phyloP scores from a whole-genome alignment of 345 rosid species.

The Acer campestre region DNA sequence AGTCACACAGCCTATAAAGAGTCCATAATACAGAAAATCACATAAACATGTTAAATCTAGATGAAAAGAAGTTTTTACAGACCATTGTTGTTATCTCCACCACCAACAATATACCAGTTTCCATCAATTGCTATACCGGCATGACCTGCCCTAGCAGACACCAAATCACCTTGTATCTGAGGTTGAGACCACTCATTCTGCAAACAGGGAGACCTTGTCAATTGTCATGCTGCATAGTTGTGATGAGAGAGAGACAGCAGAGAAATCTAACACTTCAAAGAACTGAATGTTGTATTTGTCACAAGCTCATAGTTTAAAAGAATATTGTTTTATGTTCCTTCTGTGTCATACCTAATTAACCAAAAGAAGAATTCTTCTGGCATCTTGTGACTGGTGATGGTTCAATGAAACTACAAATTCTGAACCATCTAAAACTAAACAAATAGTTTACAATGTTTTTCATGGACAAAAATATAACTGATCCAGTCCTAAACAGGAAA shows the following conservation, averaged over 20 bases:
- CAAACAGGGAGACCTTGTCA: conserved; percentile 24
- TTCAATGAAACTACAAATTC: neutral
- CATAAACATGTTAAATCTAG: conserved; percentile 14
- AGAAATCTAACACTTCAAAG: neutral
- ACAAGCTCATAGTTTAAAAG: neutral
- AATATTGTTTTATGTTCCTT: neutral
- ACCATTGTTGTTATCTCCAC: conserved; percentile 97
- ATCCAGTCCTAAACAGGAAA: neutral
- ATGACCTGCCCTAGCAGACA: conserved; percentile 92
- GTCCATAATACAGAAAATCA: conserved; percentile 1
- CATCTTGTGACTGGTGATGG: neutral
- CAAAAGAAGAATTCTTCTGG: neutral
- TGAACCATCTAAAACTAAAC: neutral
- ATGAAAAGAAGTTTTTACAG: conserved; percentile 17
- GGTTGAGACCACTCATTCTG: conserved; percentile 99
- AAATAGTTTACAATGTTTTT: neutral
- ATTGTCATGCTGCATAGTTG: conserved; percentile 8
- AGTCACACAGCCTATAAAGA: neutral
- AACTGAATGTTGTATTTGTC: neutral
- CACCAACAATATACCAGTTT: conserved; percentile 93
- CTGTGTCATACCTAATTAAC: neutral
- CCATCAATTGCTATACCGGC: conserved; percentile 76
- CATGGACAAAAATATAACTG: neutral
- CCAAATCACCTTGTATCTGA: conserved; percentile 71
- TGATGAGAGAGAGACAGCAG: neutral